Percentiles rank a stretch among this genome's conserved stretches.
These are phyloP conservation scores for Byssoonygena ceratinophila DNA, from an alignment of 2,329 filamentous ascomycete genomes.

Conservation along the genomic window DNA sequence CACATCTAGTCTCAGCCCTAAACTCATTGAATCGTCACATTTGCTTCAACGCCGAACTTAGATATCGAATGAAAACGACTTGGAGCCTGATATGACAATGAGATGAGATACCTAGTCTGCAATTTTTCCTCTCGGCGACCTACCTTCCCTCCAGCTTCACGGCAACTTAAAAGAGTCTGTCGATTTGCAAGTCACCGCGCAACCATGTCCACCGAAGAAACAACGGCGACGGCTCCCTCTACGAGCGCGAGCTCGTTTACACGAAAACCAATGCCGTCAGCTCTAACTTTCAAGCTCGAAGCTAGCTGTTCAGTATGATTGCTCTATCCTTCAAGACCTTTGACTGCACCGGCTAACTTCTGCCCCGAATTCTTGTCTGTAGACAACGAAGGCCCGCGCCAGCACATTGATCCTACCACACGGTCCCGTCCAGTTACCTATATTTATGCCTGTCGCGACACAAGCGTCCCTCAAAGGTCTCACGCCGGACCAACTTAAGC, in stretches of 20 bases:
- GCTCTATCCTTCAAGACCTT: not conserved
- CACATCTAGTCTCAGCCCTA: too few species aligned
- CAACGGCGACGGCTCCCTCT: not conserved
- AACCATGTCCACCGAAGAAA: conserved; percentile 4
- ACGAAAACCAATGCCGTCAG: conserved; percentile 43
- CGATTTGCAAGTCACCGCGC: conserved; percentile 54
- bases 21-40: too few species aligned
- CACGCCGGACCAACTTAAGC: conserved; percentile 82
- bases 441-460: conserved; percentile 98
- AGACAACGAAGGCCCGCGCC: conserved; percentile 92
- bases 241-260: conserved; percentile 55
- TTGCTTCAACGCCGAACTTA: too few species aligned
- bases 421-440: conserved; percentile 76
- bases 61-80: too few species aligned
- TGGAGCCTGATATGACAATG: not conserved
- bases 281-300: conserved; percentile 67
- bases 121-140: not conserved
- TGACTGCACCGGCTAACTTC: conserved; percentile 8
- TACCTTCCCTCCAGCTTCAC: conserved; percentile 21
- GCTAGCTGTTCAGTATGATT: conserved; percentile 65
- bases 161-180: conserved; percentile 41
- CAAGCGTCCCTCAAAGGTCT: conserved; percentile 92
- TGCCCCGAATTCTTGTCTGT: not conserved
- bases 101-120: not conserved
- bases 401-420: conserved; percentile 81